Percentiles rank a stretch among this genome's conserved stretches.
phyloP scores from a whole-genome alignment of 768 basidiomycete species.

The Galerina marginata region DNA sequence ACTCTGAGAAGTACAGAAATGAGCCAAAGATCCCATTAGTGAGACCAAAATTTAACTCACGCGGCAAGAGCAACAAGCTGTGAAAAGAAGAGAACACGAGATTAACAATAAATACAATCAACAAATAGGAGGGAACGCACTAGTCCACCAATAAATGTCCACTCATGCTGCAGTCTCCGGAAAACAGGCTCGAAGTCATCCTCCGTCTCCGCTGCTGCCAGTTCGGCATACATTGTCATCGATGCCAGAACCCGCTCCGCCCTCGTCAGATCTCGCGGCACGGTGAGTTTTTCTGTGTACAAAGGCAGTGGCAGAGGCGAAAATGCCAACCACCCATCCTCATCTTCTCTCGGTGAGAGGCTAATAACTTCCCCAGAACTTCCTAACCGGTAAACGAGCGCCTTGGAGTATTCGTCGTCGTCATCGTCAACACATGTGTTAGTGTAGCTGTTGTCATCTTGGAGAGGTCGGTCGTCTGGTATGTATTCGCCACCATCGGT shows the following conservation, averaged over 20 bases:
- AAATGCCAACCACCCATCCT: conserved; percentile 22
- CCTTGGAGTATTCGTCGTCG: conserved; percentile 15
- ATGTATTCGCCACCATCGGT: conserved; percentile 26
- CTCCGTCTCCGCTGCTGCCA: conserved; percentile 51
- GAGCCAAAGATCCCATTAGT: not conserved
- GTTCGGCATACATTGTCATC: conserved; percentile 57
- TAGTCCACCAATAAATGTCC: conserved; percentile 69
- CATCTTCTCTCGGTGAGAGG: not conserved
- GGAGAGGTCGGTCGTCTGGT: conserved; percentile 2
- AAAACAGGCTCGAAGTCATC: conserved; percentile 59
- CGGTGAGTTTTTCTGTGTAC: conserved; percentile 43
- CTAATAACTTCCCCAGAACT: conserved; percentile 12
- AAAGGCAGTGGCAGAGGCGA: conserved; percentile 37
- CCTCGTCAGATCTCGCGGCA: conserved; percentile 6
- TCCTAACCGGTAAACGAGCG: not conserved
- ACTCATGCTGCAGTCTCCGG: conserved; percentile 57
- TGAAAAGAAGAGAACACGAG: not conserved
- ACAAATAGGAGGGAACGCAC: conserved; percentile 39
- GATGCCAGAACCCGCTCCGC: not conserved
- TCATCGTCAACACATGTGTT: conserved; percentile 28
- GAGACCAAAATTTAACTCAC: conserved; percentile 35
- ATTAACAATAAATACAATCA: not conserved
- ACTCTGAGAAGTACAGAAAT: conserved; percentile 32
- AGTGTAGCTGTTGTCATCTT: conserved; percentile 28
- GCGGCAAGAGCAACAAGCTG: conserved; percentile 67